Conservation (phyloP, 495 filamentous ascomycete genomes). For the Polyplosphaeria fusca region DNA sequence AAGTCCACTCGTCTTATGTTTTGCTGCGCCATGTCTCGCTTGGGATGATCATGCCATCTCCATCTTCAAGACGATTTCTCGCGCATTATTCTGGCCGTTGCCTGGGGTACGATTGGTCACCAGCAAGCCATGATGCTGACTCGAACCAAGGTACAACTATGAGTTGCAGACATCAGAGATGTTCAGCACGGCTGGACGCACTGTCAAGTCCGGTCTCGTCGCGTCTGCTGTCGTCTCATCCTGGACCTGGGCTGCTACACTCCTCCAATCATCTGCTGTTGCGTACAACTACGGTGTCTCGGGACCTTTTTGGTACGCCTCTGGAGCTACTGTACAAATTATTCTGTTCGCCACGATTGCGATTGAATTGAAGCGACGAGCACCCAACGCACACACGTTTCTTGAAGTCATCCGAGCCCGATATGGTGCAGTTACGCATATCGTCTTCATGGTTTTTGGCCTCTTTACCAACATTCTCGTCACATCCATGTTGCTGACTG, state of each 20-base stretch:
- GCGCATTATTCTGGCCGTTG: neutral
- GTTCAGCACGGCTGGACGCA: conserved; percentile 92
- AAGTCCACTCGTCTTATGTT: conserved; percentile 1
- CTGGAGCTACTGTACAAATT: conserved; percentile 68
- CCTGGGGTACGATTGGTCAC: too few relatives aligned
- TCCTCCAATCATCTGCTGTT: conserved; percentile 80
- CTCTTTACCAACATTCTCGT: conserved; percentile 53
- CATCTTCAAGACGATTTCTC: neutral
- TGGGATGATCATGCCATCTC: neutral
- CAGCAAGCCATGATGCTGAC: conserved; percentile 5
- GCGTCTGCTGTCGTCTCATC: conserved; percentile 91
- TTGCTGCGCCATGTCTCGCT: neutral
- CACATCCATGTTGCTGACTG: conserved; percentile 90
- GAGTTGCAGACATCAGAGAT: conserved; percentile 96
- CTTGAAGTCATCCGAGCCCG: conserved; percentile 54
- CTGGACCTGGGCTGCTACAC: conserved; percentile 90
- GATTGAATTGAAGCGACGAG: conserved; percentile 83
- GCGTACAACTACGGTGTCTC: conserved; percentile 92
- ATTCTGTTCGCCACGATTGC: conserved; percentile 89
- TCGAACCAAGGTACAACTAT: conserved; percentile 66
- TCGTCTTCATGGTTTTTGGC: conserved; percentile 52
- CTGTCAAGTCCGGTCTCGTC: conserved; percentile 93
- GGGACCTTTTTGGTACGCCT: conserved; percentile 88
- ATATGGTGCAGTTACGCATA: conserved; percentile 52
- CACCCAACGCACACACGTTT: conserved; percentile 57